phyloP scores from a whole-genome alignment of 2,329 filamentous ascomycete species.

The Fusarium nanum region DNA sequence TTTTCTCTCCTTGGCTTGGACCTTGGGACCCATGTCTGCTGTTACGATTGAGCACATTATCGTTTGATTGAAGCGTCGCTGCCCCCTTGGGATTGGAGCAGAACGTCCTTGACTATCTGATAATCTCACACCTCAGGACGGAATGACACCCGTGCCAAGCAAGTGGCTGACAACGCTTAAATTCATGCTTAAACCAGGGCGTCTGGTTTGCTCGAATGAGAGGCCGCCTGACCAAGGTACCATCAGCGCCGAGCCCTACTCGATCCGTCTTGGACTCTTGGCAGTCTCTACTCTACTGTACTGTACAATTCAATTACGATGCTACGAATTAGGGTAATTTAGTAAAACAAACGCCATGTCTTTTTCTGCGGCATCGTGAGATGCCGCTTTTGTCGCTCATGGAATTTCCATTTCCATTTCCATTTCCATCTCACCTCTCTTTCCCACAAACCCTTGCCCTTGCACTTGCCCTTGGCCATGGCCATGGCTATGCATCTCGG shows the following conservation, averaged over 20 bases:
- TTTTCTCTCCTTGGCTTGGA: conserved; percentile 5
- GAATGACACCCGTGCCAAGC: conserved; percentile 53
- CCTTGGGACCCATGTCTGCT: neutral
- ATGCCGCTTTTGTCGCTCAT: neutral
- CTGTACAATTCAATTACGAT: conserved; percentile 9
- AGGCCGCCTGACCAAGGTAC: conserved; percentile 39
- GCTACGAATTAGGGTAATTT: conserved; percentile 17
- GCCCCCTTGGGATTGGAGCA: conserved; percentile 29
- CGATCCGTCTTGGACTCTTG: conserved; percentile 40
- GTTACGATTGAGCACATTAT: conserved; percentile 16
- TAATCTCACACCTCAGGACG: conserved; percentile 39
- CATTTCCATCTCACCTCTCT: neutral
- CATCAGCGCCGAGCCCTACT: conserved; percentile 27
- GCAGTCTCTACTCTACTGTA: conserved; percentile 6
- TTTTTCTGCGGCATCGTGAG: conserved; percentile 19
- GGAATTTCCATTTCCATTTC: neutral
- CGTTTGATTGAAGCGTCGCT: conserved; percentile 15
- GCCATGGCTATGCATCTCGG: neutral
- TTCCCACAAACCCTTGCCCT: conserved; percentile 5
- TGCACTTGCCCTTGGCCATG: too few relatives aligned
- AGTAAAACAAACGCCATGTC: conserved; percentile 9
- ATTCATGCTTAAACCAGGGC: conserved; percentile 61
- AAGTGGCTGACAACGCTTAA: conserved; percentile 62
- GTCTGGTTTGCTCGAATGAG: conserved; percentile 39
- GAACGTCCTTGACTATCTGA: neutral